Base-by-base conservation (phyloP, 306 rosid genomes). In the Corylus americana region DNA sequence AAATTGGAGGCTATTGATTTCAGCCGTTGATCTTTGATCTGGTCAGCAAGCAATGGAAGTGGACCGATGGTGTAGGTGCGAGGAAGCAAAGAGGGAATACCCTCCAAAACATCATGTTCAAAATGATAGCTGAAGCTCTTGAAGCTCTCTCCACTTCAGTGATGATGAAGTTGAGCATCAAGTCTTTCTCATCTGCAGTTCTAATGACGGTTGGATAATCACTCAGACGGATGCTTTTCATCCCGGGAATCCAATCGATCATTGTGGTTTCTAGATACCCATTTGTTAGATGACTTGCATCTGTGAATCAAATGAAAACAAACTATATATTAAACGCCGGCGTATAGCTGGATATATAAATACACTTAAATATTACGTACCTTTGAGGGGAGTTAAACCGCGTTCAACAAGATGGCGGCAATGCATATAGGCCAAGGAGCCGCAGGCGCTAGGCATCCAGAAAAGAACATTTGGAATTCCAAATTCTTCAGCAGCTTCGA, bases 191-290 rank as follows among this genome's bases (percentile, higher is more conserved):
- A 55, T 84, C 48, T 1, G 83, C 73, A 1, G 77, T 51, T 12
- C 71, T 18, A 8, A 73, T 0, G 22, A 73, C 73, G 14, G 25
- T 80, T 10, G 80, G 80, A 4, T 80, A n/a, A 39, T 84, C 85
- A 14, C 37, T 84, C 13, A 84, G 4, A 4, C 58, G 73, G 17
- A 80, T 73, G 10, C 61, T 55, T 18, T 84, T 77, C 81, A 80
- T 25, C 8, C 70, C 80, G 0, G 83, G 81, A 51, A 79, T 74
- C 83, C 80, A 83, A 16, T 83, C 80, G 31, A 77, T 31, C 35
- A 1, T 39, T 7, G 22, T 39, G 0, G 69, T 80, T 0, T 84
- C 84, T 18, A 80, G 11, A 17, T 76, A 55, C 10, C 76, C 82
- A 58, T 49, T 80, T n/a, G 72, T 55, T 0, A 84, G 17, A 66